Base-by-base conservation (phyloP, 2,329 filamentous ascomycete species). In the Pseudopithomyces chartarum region DNA sequence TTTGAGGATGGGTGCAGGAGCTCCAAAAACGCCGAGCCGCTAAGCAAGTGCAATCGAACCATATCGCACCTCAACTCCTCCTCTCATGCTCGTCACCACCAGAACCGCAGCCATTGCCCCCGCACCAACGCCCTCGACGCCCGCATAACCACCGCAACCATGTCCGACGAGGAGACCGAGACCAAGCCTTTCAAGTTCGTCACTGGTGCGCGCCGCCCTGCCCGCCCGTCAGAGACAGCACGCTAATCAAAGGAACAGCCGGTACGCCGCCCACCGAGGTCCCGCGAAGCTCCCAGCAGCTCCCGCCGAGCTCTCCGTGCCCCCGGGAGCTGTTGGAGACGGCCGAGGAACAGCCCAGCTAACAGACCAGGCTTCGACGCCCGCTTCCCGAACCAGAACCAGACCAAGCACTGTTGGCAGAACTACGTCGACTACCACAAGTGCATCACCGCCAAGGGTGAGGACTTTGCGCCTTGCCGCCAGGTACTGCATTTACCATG, bases 351-450 rank as follows among this genome's bases (percentile, higher is more conserved):
- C 22, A 20, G 19, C 4, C 22, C 26, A n/a, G 40, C 53, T 44
- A 23, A 48, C 52, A n/a, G 23, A 19, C 52, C 64, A 97, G 95
- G 95, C 85, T 96, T 96, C 84, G 95, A 99, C 80, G 95, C 95
- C 81, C 94, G 95, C 80, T 99, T 98, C 85, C 95, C 95, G 76
- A 97, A 99, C 86, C 84, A 88, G 85, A 99, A 99, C 85, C 91
- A 95, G 80, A 88, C 93, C 82, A 97, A 97, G 90, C 93, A 99
- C 88, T 99, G 95, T 91, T 99, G 95, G 95, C 96, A 99, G 81
- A 99, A 99, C 87, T 99, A 99, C 83, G 95, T 99, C 84, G 95
- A 99, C 82, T 98, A 99, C 87, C 91, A 99, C 89, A 99, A 99
- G 87, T 99, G 95, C 85, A 92, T 97, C 81, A 84, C 89, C 78